Base-by-base conservation (phyloP, 1,139 yeast genomes). In the Nadsonia starkeyi-henricii region DNA sequence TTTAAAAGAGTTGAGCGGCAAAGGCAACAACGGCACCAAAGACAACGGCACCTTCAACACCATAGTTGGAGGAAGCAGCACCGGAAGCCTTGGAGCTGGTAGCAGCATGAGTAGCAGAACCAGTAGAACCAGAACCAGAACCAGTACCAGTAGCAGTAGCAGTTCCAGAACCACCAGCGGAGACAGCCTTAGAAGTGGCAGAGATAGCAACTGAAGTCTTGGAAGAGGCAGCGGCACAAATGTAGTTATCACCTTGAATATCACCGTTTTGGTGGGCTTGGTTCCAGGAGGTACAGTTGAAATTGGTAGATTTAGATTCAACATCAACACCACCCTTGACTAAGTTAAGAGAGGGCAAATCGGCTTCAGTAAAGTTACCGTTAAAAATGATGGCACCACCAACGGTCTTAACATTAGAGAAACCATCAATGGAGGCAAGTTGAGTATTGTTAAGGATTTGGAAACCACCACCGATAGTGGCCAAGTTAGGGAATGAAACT, bases 291-390 rank as follows among this genome's bases (percentile, higher is more conserved):
- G 74, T 68, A 78, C 97, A 91, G 71, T 85, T 77, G 70, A 86
- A 79, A 62, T 81, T 80, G 65, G 84, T 83, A 56, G 78, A 72
- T 52, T 68, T 63, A 52, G 95, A 77, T 65, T 81, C 81, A 65
- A 91, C 74, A 63, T 72, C 71, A 71, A 89, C 93, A 67, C 95
- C 96, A 77, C 98, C 98, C 67, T 78, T 77, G 63, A 91, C 95
- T 62, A 81, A 77, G 59, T 69, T 72, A 66, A 91, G 78, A 43
- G 77, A 63, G 57, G 80, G 78, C 66, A 91, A 76, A 55, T 85
- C 71, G 65, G 94, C 91, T 62, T 81, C 75, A 66, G 79, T 73
- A 70, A 89, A 86, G 67, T 77, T 70, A 74, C 98, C 98, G 58
- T 68, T 69, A 57, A 88, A 72, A 66, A 74, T 74, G 60, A 91